Base-by-base conservation (phyloP, 441 rosid species). In the Bruguiera hainesii region DNA sequence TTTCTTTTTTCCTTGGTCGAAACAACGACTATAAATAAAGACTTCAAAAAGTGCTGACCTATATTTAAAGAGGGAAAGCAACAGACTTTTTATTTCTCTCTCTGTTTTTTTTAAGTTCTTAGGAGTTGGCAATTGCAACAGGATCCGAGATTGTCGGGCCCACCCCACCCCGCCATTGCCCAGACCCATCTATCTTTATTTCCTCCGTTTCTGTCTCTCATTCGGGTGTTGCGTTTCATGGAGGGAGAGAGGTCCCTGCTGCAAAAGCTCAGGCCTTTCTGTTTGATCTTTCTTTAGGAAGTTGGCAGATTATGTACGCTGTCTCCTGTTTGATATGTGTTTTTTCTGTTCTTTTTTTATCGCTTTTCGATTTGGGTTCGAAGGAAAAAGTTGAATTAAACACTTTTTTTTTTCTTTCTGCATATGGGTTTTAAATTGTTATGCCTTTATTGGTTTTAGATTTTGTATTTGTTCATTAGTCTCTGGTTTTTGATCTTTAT, bases 121-220 rank as follows among this genome's bases (percentile, higher is more conserved):
- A 3, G 18, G 16, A 13, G 48, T 65, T 64, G 28, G 31, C 60
- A 1, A 29, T 60, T 66, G 58, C 58, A 29, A 25, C 71, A 37
- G 67, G 78, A 69, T 74, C 74, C 78, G 78, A 61, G 64, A 65
- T 74, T 23, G 52, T 65, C 71, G 67, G 71, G 65, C 70, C 67
- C 60, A 60, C 58, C 58, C 58, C 29, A 26, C 28, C 29, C 21
- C 19, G 58, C 18, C 49, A 18, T 13, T 39, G 21, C 33, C 46
- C 23, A 23, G 29, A 53, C 59, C 52, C 48, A 20, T 49, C 52
- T 59, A 49, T 7, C 55, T 28, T 48, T 51, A 49, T 39, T 18
- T 37, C 66, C 63, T 49, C 53, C 53, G 2, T 66, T 20, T 64
- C 48, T 25, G 31, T 30, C 21, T 59, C 20, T 21, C 55, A 26